Conservation (phyloP, 2,329 filamentous ascomycete genomes). For the Fusarium camptoceras region DNA sequence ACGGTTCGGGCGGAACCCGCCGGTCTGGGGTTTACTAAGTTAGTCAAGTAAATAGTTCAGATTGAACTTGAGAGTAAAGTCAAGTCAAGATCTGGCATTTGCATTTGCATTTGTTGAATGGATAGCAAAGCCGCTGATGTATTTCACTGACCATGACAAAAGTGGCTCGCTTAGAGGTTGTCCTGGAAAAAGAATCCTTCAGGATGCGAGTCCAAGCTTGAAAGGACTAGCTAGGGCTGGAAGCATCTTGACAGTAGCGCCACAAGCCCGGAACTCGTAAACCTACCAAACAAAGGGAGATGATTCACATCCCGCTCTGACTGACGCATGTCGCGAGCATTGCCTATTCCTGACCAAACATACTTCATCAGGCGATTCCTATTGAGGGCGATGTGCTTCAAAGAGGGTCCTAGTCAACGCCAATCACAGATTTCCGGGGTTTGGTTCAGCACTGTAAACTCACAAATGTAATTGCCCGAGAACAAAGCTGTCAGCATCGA, state of each 20-base stretch:
- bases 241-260: constrained; percentile 28
- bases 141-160: not conserved
- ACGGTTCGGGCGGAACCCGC: not conserved
- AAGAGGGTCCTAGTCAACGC: constrained; percentile 20
- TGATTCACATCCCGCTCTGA: not conserved
- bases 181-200: constrained; percentile 6
- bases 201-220: constrained; percentile 22
- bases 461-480: not conserved
- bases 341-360: constrained; percentile 14
- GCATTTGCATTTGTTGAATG: constrained; percentile 6
- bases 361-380: constrained; percentile 31
- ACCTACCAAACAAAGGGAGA: constrained; percentile 19
- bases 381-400: constrained; percentile 32
- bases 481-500: not conserved
- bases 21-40: not conserved
- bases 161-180: constrained; percentile 9
- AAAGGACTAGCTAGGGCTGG: constrained; percentile 24
- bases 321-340: constrained; percentile 12
- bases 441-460: not conserved
- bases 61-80: not conserved
- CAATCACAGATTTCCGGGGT: constrained; percentile 30
- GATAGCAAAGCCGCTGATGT: not conserved
- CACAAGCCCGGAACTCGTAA: constrained; percentile 23
- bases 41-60: not conserved
- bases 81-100: constrained; percentile 11